These are phyloP conservation scores for Solanum ahanhuiri DNA, from an alignment of 257 asterid species.

Conservation along the genomic window DNA sequence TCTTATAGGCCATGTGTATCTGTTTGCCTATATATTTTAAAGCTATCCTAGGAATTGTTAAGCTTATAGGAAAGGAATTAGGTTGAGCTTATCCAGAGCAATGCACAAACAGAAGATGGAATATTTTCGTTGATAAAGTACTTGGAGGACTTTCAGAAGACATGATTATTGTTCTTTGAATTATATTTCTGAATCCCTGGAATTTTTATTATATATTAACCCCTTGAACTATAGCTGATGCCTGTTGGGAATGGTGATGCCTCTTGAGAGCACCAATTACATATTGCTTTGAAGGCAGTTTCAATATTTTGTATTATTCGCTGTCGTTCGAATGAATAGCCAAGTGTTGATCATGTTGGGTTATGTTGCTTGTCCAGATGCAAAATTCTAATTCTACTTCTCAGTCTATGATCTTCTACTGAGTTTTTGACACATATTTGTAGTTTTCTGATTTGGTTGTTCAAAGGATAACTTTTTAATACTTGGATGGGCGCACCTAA, in stretches of 20 bases:
- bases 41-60: not conserved
- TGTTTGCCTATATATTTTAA: not conserved
- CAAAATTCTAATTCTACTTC: not conserved
- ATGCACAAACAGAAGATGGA: not conserved
- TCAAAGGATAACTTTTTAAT: not conserved
- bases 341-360: not conserved
- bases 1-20: not conserved
- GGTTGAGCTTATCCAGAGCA: not conserved
- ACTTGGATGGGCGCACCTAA: slow-evolving; percentile 88
- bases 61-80: not conserved
- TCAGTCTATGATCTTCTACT: not conserved
- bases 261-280: not conserved
- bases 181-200: not conserved
- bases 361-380: not conserved
- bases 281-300: not conserved
- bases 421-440: not conserved
- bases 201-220: not conserved
- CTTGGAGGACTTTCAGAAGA: not conserved
- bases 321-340: not conserved
- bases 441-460: not conserved
- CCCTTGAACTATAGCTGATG: not conserved
- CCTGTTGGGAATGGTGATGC: not conserved
- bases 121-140: not conserved
- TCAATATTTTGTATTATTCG: not conserved
- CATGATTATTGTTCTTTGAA: not conserved